A percentile compares a stretch with the other conserved stretches of the same genome.
Conservation (phyloP, 192 early-diverging fungal species). For the Chytriomyces sp. region DNA sequence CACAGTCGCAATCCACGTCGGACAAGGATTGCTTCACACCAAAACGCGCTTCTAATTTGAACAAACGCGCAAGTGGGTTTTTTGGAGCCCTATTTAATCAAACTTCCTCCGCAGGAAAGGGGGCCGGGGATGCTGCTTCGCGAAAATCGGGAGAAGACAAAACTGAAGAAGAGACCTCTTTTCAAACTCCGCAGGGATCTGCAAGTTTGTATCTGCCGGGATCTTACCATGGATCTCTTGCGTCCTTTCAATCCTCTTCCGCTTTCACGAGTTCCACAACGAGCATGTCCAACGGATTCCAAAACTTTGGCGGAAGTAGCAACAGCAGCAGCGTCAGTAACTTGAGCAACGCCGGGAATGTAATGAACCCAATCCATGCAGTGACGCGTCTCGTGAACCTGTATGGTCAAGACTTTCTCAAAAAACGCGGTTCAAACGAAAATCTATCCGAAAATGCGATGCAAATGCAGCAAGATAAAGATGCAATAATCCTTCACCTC, state of each 20-base stretch:
- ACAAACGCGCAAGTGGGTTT: neutral
- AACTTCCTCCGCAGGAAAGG: neutral
- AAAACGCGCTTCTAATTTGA: slow-evolving; percentile 11
- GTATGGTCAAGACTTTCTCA: slow-evolving; percentile 27
- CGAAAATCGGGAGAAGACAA: neutral
- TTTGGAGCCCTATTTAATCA: slow-evolving; percentile 4
- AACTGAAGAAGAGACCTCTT: slow-evolving; percentile 5
- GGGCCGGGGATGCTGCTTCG: neutral
- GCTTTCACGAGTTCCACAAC: neutral
- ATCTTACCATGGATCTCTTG: neutral
- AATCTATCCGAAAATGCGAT: no score
- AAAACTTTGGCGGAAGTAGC: neutral
- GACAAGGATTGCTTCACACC: neutral
- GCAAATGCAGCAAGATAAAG: neutral
- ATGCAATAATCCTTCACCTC: slow-evolving; percentile 33
- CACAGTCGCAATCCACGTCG: neutral
- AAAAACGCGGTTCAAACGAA: neutral
- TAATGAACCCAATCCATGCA: neutral
- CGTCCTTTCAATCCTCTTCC: neutral
- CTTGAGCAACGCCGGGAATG: neutral
- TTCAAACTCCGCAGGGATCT: neutral
- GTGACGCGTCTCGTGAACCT: slow-evolving; percentile 31
- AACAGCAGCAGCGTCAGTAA: neutral
- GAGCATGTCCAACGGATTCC: neutral
- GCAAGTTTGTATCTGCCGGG: neutral